Evolutionary conservation across 257 asterid species (phyloP).

Genomic region (Solanum chiquidenum): DNA sequence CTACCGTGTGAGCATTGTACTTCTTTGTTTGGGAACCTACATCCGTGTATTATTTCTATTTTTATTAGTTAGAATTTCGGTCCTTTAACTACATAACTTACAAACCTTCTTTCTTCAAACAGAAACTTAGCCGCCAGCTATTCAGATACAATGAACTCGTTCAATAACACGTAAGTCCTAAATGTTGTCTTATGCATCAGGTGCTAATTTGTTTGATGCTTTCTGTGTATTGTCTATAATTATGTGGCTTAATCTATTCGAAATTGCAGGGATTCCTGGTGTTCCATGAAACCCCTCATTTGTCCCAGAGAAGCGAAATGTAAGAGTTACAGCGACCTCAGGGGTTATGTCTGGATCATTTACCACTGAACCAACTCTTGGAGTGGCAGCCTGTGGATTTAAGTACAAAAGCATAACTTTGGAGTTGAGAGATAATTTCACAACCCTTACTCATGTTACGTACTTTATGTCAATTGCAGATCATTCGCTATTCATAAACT

Average conservation of each 20-base stretch:
- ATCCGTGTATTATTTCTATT: background rate
- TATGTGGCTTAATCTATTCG: background rate
- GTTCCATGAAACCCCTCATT: slow-evolving; percentile 57
- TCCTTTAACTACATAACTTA: background rate
- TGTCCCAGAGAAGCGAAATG: slow-evolving; percentile 38
- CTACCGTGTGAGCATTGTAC: slow-evolving; percentile 36
- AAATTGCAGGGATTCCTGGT: slow-evolving; percentile 43
- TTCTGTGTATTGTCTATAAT: background rate
- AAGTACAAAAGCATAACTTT: background rate
- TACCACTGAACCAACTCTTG: background rate
- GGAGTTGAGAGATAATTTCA: background rate
- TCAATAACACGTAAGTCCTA: slow-evolving; percentile 40
- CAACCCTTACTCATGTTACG: background rate
- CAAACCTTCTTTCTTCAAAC: slow-evolving; percentile 7
- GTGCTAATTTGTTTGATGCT: background rate
- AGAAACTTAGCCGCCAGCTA: slow-evolving; percentile 75
- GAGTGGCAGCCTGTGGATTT: background rate
- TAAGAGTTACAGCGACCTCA: slow-evolving; percentile 12
- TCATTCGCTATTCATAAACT: slow-evolving; percentile 57
- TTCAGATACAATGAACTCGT: slow-evolving; percentile 27
- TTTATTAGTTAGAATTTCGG: background rate
- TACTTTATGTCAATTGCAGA: slow-evolving; percentile 26
- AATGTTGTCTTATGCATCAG: background rate
- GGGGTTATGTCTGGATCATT: background rate
- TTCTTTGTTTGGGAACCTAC: no score